A percentile compares a stretch with the other conserved stretches of the same genome.
Evolutionary conservation across 768 basidiomycete genomes (phyloP).

Genomic region (Erythrobasidium yunnanense): DNA sequence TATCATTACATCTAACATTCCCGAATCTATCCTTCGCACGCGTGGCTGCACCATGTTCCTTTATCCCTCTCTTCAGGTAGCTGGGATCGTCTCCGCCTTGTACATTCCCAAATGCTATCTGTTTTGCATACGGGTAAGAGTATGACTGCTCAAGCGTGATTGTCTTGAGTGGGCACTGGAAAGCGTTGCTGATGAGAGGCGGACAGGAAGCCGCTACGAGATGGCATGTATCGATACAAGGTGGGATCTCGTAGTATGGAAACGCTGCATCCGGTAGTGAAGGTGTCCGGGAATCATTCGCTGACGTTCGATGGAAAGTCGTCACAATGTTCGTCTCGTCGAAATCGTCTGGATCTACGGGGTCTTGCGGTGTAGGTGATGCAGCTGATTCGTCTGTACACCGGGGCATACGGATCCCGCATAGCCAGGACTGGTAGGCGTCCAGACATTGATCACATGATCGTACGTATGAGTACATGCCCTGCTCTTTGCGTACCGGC

Average conservation of each 20-base stretch:
- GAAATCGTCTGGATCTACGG: background rate
- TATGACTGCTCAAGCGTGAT: slow-evolving; percentile 23
- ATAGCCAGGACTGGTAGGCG: slow-evolving; percentile 68
- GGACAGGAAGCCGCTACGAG: slow-evolving; percentile 68
- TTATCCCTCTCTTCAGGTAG: background rate
- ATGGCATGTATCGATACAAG: slow-evolving; percentile 69
- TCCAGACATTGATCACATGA: slow-evolving; percentile 64
- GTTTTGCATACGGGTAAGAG: background rate
- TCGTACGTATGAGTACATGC: slow-evolving; percentile 65
- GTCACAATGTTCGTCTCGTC: background rate
- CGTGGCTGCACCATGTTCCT: background rate
- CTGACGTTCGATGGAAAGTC: slow-evolving; percentile 18
- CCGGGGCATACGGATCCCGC: slow-evolving; percentile 60
- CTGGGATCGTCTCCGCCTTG: slow-evolving; percentile 30
- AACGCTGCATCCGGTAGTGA: slow-evolving; percentile 30
- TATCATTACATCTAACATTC: slow-evolving; percentile 34
- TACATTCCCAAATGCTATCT: background rate
- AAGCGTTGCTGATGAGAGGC: slow-evolving; percentile 57
- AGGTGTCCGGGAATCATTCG: slow-evolving; percentile 34
- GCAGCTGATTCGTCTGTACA: slow-evolving; percentile 52
- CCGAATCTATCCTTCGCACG: slow-evolving; percentile 34
- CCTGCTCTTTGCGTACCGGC: slow-evolving; percentile 42
- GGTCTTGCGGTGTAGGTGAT: background rate
- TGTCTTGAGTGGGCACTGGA: slow-evolving; percentile 43
- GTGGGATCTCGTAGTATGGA: slow-evolving; percentile 56